Evolutionary conservation across 2,329 filamentous ascomycete genomes (phyloP).

Genomic region (Pestalotiopsis sp.): DNA sequence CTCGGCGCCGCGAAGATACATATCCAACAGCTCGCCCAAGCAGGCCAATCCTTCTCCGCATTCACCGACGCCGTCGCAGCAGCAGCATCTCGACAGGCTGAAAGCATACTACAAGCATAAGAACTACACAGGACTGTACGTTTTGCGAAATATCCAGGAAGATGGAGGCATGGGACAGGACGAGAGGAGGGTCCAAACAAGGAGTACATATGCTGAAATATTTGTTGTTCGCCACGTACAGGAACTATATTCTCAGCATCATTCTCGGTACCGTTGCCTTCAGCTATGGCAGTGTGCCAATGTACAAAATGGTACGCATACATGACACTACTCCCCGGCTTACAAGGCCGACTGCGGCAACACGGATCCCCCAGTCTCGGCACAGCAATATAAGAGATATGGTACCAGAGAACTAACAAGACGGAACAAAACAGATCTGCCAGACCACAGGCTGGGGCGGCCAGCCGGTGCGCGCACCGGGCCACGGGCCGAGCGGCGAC

Average conservation of each 20-base stretch:
- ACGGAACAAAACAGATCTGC: conserved; percentile 63
- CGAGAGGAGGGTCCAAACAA: background rate
- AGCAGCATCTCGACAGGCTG: conserved; percentile 62
- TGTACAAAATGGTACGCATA: conserved; percentile 78
- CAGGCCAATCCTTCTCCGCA: conserved; percentile 23
- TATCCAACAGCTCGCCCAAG: conserved; percentile 29
- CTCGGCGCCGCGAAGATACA: conserved; percentile 23
- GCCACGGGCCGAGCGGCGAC: conserved; percentile 51
- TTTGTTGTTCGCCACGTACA: conserved; percentile 32
- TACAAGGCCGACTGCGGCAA: background rate
- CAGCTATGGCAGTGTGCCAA: conserved; percentile 80
- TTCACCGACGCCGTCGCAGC: conserved; percentile 14
- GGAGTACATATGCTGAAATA: conserved; percentile 21
- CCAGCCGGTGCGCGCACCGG: conserved; percentile 82
- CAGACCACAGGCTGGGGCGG: conserved; percentile 90
- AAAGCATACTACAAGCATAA: conserved; percentile 65
- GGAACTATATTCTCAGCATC: conserved; percentile 75
- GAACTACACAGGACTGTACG: conserved; percentile 69
- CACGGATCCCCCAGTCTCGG: background rate
- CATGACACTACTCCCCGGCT: background rate
- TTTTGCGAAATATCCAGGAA: conserved; percentile 11
- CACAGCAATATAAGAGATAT: background rate
- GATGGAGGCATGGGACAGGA: background rate
- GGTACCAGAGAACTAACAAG: background rate
- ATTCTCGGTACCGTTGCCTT: conserved; percentile 80